Evolutionary conservation across 495 filamentous ascomycete species (phyloP).

Genomic region (Filosporella fistucella): DNA sequence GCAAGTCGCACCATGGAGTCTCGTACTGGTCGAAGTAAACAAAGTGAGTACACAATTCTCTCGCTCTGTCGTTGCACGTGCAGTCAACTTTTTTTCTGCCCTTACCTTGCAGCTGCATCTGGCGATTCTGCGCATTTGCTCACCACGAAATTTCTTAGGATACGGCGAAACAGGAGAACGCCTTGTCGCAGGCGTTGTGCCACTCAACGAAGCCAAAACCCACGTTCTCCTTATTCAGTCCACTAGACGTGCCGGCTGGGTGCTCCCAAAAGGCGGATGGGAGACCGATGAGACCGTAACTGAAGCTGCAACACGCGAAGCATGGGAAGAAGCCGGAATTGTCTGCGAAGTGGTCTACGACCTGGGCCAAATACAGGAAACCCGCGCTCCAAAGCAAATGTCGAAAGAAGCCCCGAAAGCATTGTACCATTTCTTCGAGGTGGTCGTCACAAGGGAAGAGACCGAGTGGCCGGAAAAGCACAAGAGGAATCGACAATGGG

Average conservation of each 20-base stretch:
- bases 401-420: slow-evolving; percentile 66
- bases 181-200: slow-evolving; percentile 91
- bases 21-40: slow-evolving; percentile 69
- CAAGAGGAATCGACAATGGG: slow-evolving; percentile 86
- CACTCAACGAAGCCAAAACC: slow-evolving; percentile 60
- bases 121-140: not conserved
- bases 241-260: slow-evolving; percentile 81
- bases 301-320: slow-evolving; percentile 65
- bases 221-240: slow-evolving; percentile 92
- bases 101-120: not conserved
- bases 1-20: slow-evolving; percentile 70
- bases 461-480: slow-evolving; percentile 89
- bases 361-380: slow-evolving; percentile 81
- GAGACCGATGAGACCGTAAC: slow-evolving; percentile 79
- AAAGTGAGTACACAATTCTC: slow-evolving; percentile 57
- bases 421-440: slow-evolving; percentile 86
- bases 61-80: slow-evolving; percentile 4
- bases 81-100: slow-evolving; percentile 7
- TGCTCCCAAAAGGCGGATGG: slow-evolving; percentile 96
- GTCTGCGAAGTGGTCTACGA: slow-evolving; percentile 73
- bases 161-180: slow-evolving; percentile 90
- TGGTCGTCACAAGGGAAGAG: slow-evolving; percentile 75
- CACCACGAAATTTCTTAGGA: slow-evolving; percentile 48
- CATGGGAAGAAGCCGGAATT: slow-evolving; percentile 98
- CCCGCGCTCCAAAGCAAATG: slow-evolving; percentile 33